These are phyloP conservation scores for Chloromonas sp. DNA, from an alignment of 163 green algal genomes.

Conservation along the genomic window DNA sequence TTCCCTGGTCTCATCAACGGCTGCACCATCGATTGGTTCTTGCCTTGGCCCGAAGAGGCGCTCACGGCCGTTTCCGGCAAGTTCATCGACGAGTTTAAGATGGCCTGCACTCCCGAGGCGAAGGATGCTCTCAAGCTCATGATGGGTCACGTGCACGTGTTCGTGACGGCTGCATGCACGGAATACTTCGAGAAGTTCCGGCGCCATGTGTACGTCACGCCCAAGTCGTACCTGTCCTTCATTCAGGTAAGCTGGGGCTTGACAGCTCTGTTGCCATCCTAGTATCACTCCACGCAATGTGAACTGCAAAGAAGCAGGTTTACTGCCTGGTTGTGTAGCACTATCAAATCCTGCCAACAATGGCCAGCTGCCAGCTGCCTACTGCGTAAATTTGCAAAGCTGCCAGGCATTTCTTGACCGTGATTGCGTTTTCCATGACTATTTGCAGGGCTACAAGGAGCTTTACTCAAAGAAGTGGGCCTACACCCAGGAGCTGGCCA, in stretches of 20 bases:
- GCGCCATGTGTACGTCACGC: constrained; percentile 89
- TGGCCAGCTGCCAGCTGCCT: no score
- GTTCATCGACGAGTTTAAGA: constrained; percentile 82
- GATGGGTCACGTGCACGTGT: constrained; percentile 83
- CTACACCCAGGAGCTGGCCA: constrained; percentile 68
- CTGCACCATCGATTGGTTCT: constrained; percentile 94
- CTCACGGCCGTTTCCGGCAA: constrained; percentile 77
- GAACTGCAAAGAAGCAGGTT: no score
- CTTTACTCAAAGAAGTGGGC: constrained; percentile 81
- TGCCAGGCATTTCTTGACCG: no score
- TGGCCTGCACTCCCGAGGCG: constrained; percentile 66
- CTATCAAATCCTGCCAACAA: no score
- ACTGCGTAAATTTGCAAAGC: no score
- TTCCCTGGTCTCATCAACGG: constrained; percentile 89
- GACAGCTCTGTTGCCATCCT: no score
- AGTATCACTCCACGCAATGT: no score
- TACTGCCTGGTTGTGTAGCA: no score
- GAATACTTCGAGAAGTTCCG: constrained; percentile 88
- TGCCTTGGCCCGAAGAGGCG: constrained; percentile 91
- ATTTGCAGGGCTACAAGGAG: constrained; percentile 66
- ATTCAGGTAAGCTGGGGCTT: constrained; percentile 43
- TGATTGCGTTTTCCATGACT: no score
- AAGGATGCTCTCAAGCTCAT: constrained; percentile 76
- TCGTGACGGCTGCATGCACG: constrained; percentile 75
- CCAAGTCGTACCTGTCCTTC: constrained; percentile 90